These are phyloP conservation scores for Brassica incana DNA, from an alignment of 345 rosid species.

Conservation along the genomic window DNA sequence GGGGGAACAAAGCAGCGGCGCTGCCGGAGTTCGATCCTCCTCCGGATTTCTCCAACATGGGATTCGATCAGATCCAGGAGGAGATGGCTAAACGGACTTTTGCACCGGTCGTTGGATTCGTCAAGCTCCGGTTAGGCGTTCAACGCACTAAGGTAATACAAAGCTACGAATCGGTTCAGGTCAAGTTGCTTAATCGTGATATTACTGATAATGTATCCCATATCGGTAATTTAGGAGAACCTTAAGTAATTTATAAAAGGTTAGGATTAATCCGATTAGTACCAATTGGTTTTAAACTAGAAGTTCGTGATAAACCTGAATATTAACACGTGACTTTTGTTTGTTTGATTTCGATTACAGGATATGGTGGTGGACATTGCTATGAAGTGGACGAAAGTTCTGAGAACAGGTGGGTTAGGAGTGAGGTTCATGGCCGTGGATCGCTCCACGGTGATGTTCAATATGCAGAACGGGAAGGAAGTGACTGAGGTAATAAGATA, in stretches of 20 bases:
- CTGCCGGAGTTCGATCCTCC: constrained; percentile 58
- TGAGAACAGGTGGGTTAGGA: constrained; percentile 73
- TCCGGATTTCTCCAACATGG: constrained; percentile 68
- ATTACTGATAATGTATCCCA: too few relatives aligned
- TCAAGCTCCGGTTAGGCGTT: constrained; percentile 77
- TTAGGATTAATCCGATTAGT: too few relatives aligned
- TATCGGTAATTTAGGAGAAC: too few relatives aligned
- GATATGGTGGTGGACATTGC: constrained; percentile 65
- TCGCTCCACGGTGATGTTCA: constrained; percentile 78
- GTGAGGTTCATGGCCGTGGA: constrained; percentile 74
- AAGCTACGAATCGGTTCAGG: not conserved
- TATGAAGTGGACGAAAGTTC: constrained; percentile 67
- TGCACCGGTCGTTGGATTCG: constrained; percentile 78
- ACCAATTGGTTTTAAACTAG: too few relatives aligned
- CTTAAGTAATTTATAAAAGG: too few relatives aligned
- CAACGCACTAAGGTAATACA: constrained; percentile 56
- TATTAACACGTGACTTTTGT: too few relatives aligned
- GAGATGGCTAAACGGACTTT: constrained; percentile 59
- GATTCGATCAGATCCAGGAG: constrained; percentile 57
- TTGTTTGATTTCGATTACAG: too few relatives aligned
- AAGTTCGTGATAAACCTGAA: too few relatives aligned
- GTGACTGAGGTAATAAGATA: constrained; percentile 50
- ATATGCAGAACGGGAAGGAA: constrained; percentile 59
- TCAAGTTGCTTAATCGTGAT: too few relatives aligned
- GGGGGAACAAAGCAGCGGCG: constrained; percentile 60